These are phyloP conservation scores for Starmerella apicola DNA, from an alignment of 805 yeast species.

Conservation along the genomic window DNA sequence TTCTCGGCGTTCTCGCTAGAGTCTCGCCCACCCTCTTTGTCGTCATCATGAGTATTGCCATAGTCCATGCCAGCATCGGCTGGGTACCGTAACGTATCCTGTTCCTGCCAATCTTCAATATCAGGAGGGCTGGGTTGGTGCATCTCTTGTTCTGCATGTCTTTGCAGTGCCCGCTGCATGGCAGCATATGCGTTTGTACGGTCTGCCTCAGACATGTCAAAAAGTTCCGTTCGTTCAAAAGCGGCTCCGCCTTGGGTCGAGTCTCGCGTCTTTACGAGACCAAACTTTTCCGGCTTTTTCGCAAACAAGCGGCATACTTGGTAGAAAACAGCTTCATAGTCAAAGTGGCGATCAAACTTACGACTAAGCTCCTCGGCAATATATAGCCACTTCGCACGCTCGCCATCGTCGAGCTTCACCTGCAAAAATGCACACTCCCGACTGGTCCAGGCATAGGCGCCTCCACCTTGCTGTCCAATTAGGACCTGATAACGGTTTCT, in stretches of 20 bases:
- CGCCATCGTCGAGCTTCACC: conserved; percentile 52
- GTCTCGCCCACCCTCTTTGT: no score
- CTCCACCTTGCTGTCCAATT: conserved; percentile 74
- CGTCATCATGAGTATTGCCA: no score
- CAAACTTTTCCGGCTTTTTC: conserved; percentile 44
- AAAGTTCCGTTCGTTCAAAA: conserved; percentile 9
- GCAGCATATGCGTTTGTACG: no score
- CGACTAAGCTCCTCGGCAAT: conserved; percentile 51
- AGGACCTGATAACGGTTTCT: conserved; percentile 67
- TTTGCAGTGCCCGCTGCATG: not conserved
- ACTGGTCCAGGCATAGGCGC: conserved; percentile 48
- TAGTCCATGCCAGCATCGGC: no score
- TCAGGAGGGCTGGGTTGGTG: no score
- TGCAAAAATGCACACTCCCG: conserved; percentile 44
- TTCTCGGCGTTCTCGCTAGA: no score
- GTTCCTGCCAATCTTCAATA: no score
- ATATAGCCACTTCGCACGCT: conserved; percentile 54
- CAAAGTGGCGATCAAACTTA: conserved; percentile 36
- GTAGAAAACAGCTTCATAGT: conserved; percentile 44
- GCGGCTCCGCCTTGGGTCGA: conserved; percentile 20
- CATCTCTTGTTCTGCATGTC: not conserved
- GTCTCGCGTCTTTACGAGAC: conserved; percentile 30
- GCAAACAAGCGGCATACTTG: conserved; percentile 42
- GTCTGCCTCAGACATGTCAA: not conserved
- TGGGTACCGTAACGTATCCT: no score